Base-by-base conservation (phyloP, 805 yeast species). In the Zygosaccharomyces bailii region DNA sequence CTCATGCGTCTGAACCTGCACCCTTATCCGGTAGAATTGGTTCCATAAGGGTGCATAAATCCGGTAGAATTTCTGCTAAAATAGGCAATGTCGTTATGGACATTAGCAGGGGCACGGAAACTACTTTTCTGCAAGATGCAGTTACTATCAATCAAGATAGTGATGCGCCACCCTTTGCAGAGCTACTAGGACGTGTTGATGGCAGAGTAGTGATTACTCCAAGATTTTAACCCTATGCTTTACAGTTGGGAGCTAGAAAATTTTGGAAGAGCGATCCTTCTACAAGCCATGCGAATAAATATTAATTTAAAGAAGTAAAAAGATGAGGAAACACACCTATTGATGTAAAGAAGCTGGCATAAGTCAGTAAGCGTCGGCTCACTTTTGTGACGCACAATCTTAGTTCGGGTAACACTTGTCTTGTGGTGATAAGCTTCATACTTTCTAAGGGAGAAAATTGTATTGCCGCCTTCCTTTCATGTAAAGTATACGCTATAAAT, bases 21-120 rank as follows among this genome's bases (percentile, higher is more conserved):
- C 43, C 52, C 6, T 47, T 53, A 43, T 17, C 67, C 31, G 96
- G 96, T 1, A 71, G 71, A 43, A 72, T 88, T 30, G 97, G 97
- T 4, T 72, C 76, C 7, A 58, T 91, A 25, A 77, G 91, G 44
- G 71, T 82, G 36, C 96, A 90, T 62, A 78, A 82, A 56, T 86
- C 96, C 1, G 98, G 98, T 2, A 86, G 78, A 59, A 63, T 88
- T 16, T 74, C 95, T 3, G 75, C 90, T 63, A 75, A 79, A 48
- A 68, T 91, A 30, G 96, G 96, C 10, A 76, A 79, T 41, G 76
- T 79, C 5, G 71, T 76, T 2, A 75, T 82, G 73, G 87, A 84
- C 45, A 80, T 89, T 17, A 70, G 80, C 4, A 74, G 77, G 55
- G 96, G 96, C 11, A 79, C 86, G 2, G 74, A 80, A 9, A 63